Evolutionary conservation across 345 rosid species (phyloP).

Genomic region (Sonneratia alba): DNA sequence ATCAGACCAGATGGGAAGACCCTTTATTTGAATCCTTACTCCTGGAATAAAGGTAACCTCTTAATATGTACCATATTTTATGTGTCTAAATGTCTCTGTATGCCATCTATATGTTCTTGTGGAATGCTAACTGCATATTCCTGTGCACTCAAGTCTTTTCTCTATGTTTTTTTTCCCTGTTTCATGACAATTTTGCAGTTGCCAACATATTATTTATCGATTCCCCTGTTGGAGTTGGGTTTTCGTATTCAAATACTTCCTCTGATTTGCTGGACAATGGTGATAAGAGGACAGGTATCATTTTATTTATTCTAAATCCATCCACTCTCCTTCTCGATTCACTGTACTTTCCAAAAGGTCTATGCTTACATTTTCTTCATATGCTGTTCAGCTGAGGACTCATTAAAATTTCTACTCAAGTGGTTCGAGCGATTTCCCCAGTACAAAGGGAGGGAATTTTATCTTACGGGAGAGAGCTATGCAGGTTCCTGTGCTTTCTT

Average conservation of each 20-base stretch:
- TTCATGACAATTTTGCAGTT: slow-evolving; percentile 33
- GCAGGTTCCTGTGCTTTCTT: slow-evolving; percentile 35
- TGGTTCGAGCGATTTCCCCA: slow-evolving; percentile 94
- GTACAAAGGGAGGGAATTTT: slow-evolving; percentile 80
- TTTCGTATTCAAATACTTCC: slow-evolving; percentile 77
- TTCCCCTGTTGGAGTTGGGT: slow-evolving; percentile 94
- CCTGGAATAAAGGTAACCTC: slow-evolving; percentile 81
- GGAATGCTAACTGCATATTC: neutral
- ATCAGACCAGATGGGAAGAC: slow-evolving; percentile 65
- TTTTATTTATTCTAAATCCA: neutral
- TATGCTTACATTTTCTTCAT: slow-evolving; percentile 7
- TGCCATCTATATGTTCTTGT: neutral
- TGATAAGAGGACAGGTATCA: slow-evolving; percentile 47
- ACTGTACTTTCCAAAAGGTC: slow-evolving; percentile 1
- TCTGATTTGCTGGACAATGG: slow-evolving; percentile 39
- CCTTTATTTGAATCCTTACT: slow-evolving; percentile 67
- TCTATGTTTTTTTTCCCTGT: neutral
- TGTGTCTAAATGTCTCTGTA: neutral
- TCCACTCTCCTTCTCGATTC: neutral
- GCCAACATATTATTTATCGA: slow-evolving; percentile 82
- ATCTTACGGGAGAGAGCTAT: slow-evolving; percentile 83
- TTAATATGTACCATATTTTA: neutral
- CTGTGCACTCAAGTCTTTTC: neutral
- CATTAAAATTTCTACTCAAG: slow-evolving; percentile 56
- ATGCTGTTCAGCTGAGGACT: slow-evolving; percentile 55